Base-by-base conservation (phyloP, 257 asterid species). In the Prunella vulgaris region DNA sequence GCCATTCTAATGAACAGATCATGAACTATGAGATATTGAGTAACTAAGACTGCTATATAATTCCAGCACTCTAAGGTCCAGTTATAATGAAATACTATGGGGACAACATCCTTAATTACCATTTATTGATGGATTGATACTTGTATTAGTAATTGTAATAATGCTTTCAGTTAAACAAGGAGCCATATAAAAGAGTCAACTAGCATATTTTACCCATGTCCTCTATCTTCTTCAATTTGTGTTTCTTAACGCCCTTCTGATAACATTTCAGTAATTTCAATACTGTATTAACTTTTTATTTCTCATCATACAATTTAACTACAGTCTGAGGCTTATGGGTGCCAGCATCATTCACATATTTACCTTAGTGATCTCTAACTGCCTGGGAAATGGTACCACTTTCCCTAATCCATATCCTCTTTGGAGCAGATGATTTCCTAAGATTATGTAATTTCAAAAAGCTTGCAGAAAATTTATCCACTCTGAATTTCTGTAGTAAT, bases 51-150 rank as follows among this genome's bases (percentile, higher is more conserved):
- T 48, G 56, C 52, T 32, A 25, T 4, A 17, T 67, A 15, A 56
- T 53, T 65, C 53, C 30, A 2, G 12, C 22, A 54, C 72, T 28
- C 62, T 32, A 13, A 44, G 40, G 27, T 73, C 17, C 53, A 58
- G 54, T 32, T 1, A 5, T 64, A 58, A 54, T 53, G 66, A 73
- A 64, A 51, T 22, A 28, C 17, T 56, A 44, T 56, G 37, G 22
- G 5, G 25, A 57, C 15, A 66, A 37, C 57, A 42, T 73, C 68
- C 60, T 56, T 57, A n/a, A 66, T 21, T 42, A 61, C 48, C 60
- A 14, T 62, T 18, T 51, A 1, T 48, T 18, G 30, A 56, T 69
- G 15, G 42, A 15, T 15, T 56, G 2, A 10, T 58, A 25, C 21
- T 42, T 40, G 27, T 40, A 15, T 60, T 20, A 37, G 57, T 38